A percentile compares a stretch with the other conserved stretches of the same genome.
phyloP scores from a whole-genome alignment of 2,329 filamentous ascomycete species.

The Epichloe coenophiala region DNA sequence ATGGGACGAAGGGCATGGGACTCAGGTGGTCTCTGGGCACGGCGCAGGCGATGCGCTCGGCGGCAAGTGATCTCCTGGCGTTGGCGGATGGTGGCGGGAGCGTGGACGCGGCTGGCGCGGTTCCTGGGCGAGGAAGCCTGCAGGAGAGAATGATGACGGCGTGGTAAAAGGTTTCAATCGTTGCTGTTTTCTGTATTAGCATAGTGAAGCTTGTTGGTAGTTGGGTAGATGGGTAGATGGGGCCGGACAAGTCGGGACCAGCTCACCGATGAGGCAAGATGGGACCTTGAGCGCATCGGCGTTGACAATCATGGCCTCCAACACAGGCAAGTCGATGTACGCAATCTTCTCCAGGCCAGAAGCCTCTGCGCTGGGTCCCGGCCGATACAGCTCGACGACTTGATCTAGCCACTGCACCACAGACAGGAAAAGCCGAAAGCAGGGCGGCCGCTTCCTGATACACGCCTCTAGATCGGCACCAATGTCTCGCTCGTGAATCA shows the following conservation, averaged over 20 bases:
- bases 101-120: slow-evolving; percentile 25
- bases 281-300: slow-evolving; percentile 36
- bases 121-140: slow-evolving; percentile 32
- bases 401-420: slow-evolving; percentile 42
- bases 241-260: neutral
- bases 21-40: slow-evolving; percentile 37
- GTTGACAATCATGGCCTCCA: slow-evolving; percentile 43
- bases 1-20: slow-evolving; percentile 46
- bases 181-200: slow-evolving; percentile 24
- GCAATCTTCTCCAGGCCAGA: slow-evolving; percentile 28
- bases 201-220: no score
- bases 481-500: slow-evolving; percentile 48
- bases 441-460: slow-evolving; percentile 35
- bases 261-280: slow-evolving; percentile 34
- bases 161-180: slow-evolving; percentile 50
- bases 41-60: slow-evolving; percentile 43
- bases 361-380: slow-evolving; percentile 28
- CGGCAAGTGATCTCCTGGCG: slow-evolving; percentile 41
- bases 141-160: slow-evolving; percentile 50
- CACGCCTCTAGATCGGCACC: slow-evolving; percentile 38
- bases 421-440: slow-evolving; percentile 42
- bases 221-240: neutral
- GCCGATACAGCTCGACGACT: slow-evolving; percentile 47
- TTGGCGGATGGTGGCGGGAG: slow-evolving; percentile 36
- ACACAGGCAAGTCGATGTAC: slow-evolving; percentile 40